These are phyloP conservation scores for Posidonia australis DNA, from an alignment of 106 monocot genomes.

Conservation along the genomic window DNA sequence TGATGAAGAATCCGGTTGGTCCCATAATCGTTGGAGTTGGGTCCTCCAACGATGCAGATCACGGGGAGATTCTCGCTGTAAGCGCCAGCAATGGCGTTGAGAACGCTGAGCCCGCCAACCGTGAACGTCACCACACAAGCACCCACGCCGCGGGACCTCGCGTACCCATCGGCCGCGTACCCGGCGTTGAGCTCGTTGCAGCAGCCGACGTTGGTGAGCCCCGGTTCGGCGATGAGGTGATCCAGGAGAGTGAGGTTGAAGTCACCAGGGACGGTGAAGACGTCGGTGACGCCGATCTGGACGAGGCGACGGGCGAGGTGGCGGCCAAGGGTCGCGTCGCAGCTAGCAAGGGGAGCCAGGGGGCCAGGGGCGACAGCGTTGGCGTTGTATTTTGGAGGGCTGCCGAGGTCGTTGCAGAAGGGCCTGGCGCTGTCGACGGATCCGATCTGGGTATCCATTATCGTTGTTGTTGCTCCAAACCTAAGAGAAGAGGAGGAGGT, in stretches of 20 bases:
- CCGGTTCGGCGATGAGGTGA: constrained; percentile 31
- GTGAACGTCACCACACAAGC: constrained; percentile 30
- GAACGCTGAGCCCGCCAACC: constrained; percentile 29
- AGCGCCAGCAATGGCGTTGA: constrained; percentile 30
- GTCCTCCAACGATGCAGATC: constrained; percentile 22
- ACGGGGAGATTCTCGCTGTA: constrained; percentile 28
- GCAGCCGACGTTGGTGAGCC: constrained; percentile 26
- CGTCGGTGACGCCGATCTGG: constrained; percentile 23
- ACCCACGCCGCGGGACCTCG: constrained; percentile 18
- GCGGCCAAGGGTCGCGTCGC: constrained; percentile 27
- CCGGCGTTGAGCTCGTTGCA: constrained; percentile 38
- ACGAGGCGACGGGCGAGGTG: constrained; percentile 37
- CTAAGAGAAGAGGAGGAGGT: too few species aligned
- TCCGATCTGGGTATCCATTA: constrained; percentile 13
- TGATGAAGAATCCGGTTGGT: constrained; percentile 35
- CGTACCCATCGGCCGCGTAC: constrained; percentile 31
- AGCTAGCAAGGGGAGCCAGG: constrained; percentile 2
- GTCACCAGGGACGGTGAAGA: constrained; percentile 30
- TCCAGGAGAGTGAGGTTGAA: constrained; percentile 37
- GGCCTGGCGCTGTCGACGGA: neutral
- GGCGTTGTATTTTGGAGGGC: neutral
- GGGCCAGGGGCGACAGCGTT: neutral
- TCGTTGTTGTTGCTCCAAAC: neutral
- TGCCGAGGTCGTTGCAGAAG: neutral
- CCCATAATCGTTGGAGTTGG: constrained; percentile 39